Percentiles rank a stretch among this genome's conserved stretches.
phyloP scores from a whole-genome alignment of 2,329 filamentous ascomycete genomes.

The Pseudogymnoascus sp. region DNA sequence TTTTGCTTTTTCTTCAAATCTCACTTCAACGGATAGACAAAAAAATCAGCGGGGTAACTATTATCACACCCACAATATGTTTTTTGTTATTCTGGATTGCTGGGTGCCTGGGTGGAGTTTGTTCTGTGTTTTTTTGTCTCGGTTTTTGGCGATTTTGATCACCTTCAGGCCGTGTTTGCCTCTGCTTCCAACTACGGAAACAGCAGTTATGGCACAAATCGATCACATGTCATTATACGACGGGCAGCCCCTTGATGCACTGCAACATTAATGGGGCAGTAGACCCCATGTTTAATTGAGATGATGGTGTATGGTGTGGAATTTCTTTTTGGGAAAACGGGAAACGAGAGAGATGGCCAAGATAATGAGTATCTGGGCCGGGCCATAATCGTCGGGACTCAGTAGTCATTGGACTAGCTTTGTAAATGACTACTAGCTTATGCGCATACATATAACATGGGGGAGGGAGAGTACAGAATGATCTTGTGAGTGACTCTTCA shows the following conservation, averaged over 20 bases:
- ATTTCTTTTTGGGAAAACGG: neutral
- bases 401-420: neutral
- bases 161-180: conserved; percentile 2
- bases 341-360: neutral
- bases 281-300: conserved; percentile 5
- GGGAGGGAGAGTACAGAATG: neutral
- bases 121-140: neutral
- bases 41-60: neutral
- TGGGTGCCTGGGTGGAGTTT: neutral
- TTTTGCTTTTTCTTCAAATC: neutral
- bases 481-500: conserved; percentile 1
- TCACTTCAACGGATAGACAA: neutral
- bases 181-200: neutral
- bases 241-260: neutral
- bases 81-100: neutral
- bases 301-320: neutral
- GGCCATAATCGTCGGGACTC: neutral
- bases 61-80: neutral
- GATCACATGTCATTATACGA: conserved; percentile 4
- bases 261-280: neutral
- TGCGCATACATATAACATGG: neutral
- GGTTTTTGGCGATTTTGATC: neutral
- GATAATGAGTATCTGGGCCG: neutral
- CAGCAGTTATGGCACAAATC: neutral
- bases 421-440: conserved; percentile 8